Percentiles rank a stretch among this genome's conserved stretches.
Conservation (phyloP, 1,284 basidiomycete species). For the Rhodotorula sp. region DNA sequence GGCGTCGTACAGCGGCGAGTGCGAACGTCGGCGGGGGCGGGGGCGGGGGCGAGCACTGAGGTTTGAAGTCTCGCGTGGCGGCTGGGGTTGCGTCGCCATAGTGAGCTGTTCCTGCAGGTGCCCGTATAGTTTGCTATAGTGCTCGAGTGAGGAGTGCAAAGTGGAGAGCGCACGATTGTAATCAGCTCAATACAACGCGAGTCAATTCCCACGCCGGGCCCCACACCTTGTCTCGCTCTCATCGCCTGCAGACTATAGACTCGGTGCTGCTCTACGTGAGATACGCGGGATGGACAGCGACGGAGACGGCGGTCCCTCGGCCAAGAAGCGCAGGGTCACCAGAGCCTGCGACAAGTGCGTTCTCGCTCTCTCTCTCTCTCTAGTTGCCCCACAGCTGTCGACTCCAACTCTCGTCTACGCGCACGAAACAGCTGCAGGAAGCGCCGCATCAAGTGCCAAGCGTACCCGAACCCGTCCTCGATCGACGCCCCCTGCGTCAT, state of each 20-base stretch:
- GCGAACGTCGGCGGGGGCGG: background rate
- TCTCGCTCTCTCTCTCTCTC: background rate
- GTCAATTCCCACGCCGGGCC: no score
- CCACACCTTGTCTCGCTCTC: no score
- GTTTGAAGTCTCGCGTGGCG: background rate
- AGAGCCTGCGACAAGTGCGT: constrained; percentile 36
- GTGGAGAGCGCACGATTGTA: no score
- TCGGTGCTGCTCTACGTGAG: no score
- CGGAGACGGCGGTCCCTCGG: constrained; percentile 3
- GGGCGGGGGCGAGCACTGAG: background rate
- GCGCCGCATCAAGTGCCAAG: constrained; percentile 32
- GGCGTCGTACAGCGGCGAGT: constrained; percentile 22
- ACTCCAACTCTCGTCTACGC: no score
- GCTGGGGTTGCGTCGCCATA: no score
- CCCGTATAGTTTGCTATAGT: no score
- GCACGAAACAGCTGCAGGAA: background rate
- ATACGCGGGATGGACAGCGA: background rate
- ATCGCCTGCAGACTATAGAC: no score
- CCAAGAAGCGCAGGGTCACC: constrained; percentile 33
- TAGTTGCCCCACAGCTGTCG: constrained; percentile 15
- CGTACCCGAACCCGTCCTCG: constrained; percentile 5
- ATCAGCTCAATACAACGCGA: no score
- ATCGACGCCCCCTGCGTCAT: constrained; percentile 32
- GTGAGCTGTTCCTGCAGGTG: no score
- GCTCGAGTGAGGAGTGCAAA: no score